Percentiles rank a stretch among this genome's conserved stretches.
phyloP scores from a whole-genome alignment of 208 protist genomes.

The Herpetomonas samuelpessoai region DNA sequence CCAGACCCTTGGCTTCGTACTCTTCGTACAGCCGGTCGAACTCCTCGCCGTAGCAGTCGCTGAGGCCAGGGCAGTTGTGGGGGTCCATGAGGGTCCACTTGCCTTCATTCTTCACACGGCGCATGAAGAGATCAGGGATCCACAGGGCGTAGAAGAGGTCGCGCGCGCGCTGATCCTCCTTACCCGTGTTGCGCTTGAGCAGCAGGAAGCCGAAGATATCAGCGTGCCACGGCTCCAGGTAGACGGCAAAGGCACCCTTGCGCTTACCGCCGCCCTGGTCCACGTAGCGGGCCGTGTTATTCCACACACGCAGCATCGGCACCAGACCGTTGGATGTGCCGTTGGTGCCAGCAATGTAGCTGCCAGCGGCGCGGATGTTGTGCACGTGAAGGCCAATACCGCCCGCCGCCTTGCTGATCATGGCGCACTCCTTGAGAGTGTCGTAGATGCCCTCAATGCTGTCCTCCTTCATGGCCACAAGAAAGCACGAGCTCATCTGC shows the following conservation, averaged over 20 bases:
- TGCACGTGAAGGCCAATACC: constrained; percentile 98
- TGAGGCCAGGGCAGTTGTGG: constrained; percentile 94
- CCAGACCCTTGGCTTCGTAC: constrained; percentile 93
- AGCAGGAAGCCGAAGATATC: constrained; percentile 98
- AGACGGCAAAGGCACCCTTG: constrained; percentile 99
- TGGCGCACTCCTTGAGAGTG: constrained; percentile 97
- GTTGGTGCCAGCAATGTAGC: constrained; percentile 98
- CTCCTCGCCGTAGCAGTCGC: constrained; percentile 94
- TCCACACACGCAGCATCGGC: constrained; percentile 99
- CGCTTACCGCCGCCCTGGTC: constrained; percentile 98
- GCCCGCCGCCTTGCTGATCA: constrained; percentile 98
- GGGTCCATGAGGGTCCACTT: constrained; percentile 99
- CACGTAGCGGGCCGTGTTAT: constrained; percentile 99
- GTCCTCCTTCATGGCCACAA: constrained; percentile 99
- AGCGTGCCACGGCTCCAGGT: constrained; percentile 99
- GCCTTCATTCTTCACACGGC: constrained; percentile 94
- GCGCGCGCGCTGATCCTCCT: constrained; percentile 96
- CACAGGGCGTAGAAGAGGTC: constrained; percentile 99
- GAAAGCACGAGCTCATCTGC: constrained; percentile 98
- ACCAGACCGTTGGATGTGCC: constrained; percentile 97
- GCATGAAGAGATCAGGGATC: constrained; percentile 99
- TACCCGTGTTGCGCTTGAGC: constrained; percentile 97
- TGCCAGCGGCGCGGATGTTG: constrained; percentile 95
- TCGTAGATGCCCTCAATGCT: constrained; percentile 99
- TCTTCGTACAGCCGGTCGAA: constrained; percentile 94